Conservation (phyloP, 352 stramenopile species). For the Phytopythium chamaehyphon region DNA sequence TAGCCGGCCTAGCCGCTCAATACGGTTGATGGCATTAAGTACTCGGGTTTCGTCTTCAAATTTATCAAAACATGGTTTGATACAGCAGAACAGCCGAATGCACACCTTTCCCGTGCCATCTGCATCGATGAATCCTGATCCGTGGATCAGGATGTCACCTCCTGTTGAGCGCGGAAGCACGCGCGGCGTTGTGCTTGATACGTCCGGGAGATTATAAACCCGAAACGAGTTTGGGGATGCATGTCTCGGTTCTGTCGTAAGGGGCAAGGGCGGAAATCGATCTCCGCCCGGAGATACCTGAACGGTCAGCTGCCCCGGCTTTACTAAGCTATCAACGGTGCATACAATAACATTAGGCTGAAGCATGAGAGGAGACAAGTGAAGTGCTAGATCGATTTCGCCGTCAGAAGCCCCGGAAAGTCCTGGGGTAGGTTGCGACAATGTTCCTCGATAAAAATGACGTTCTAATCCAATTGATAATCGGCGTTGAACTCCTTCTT, state of each 20-base stretch:
- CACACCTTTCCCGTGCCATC: slow-evolving; percentile 18
- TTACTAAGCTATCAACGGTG: slow-evolving; percentile 19
- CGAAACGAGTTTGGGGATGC: slow-evolving; percentile 21
- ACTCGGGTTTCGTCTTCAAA: slow-evolving; percentile 22
- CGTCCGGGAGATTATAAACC: slow-evolving; percentile 39
- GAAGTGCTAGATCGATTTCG: slow-evolving; percentile 56
- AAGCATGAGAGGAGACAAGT: slow-evolving; percentile 53
- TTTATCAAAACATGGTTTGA: slow-evolving; percentile 20
- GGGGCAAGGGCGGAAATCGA: slow-evolving; percentile 15
- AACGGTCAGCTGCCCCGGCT: slow-evolving; percentile 34
- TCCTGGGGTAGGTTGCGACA: slow-evolving; percentile 5
- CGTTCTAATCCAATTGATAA: slow-evolving; percentile 33
- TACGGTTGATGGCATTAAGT: slow-evolving; percentile 28
- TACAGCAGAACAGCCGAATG: slow-evolving; percentile 49
- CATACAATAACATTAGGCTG: slow-evolving; percentile 35
- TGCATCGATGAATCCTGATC: slow-evolving; percentile 39
- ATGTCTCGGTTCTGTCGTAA: slow-evolving; percentile 17
- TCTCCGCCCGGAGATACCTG: slow-evolving; percentile 65
- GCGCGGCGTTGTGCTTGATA: slow-evolving; percentile 33
- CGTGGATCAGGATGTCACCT: slow-evolving; percentile 41
- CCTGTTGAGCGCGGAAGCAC: slow-evolving; percentile 56
- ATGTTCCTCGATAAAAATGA: slow-evolving; percentile 42
- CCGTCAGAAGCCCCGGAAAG: slow-evolving; percentile 1
- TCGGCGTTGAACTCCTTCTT: slow-evolving; percentile 29
- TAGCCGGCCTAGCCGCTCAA: slow-evolving; percentile 19